Evolutionary conservation across 1,139 yeast genomes (phyloP), one percentile per base, ranked within the genome.

Genomic region (Meyerozyma athensensis): DNA sequence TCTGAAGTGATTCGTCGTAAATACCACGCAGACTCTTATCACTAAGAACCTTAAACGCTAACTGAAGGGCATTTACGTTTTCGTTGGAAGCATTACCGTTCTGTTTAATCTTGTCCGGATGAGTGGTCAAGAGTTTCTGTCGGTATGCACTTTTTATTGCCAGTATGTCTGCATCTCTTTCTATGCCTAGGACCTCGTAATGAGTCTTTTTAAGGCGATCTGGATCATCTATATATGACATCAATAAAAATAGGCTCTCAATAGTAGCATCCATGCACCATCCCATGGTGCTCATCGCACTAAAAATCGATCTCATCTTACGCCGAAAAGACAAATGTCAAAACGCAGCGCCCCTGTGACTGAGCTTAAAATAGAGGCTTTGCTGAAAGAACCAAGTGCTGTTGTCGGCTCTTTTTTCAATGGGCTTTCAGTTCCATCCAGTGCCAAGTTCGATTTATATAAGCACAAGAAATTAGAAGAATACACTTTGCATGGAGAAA

Each of bases 401-500:
- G 68, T 64, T 19, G 68, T 74, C 17, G 78, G 79, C 5, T 68
- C 79, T 7, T 83, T 86, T 51, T 83, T 87, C 67, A 85, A 85
- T 51, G 96, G 96, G 4, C 68, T 85, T 37, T 62, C 71, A 16
- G 74, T 82, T 9, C 82, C 94, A 24, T 58, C 63, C 10, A 68
- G 73, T 14, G 76, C 86, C 6, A 59, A 63, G 30, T 85, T 90
- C 52, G 78, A 81, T 30, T 63, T 86, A 28, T 86, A 75, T 59
- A 69, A 74, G 53, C 74, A 75, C 51, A 77, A 77, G 50, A 65
- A 65, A 39, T 56, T 63, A 10, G 65, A 68, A 17, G 63, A 66
- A 33, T 63, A 59, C 39, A 59, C 83, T 22, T 52, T 86, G 36
- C 96, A 86, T 54, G 97, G 96, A 30, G 95, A 89, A 58, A 79